Evolutionary conservation across 2,329 filamentous ascomycete species (phyloP).

Genomic region (Microsporum audouinii): DNA sequence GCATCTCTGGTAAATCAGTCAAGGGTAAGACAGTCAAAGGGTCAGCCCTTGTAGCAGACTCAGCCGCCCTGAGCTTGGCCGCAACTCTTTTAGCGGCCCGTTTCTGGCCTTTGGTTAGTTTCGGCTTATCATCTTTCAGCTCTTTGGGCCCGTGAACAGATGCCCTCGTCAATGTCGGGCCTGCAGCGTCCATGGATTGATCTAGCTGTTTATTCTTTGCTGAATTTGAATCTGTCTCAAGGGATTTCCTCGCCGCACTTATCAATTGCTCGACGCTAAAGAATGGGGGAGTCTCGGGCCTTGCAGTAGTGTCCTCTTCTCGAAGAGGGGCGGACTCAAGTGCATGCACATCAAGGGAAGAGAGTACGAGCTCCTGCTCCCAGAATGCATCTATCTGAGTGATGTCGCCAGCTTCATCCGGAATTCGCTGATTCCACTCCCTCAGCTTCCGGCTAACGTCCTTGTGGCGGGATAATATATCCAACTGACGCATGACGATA

Average conservation of each 20-base stretch:
- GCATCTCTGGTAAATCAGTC: background rate
- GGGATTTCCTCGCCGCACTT: background rate
- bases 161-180: background rate
- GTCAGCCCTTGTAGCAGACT: background rate
- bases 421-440: conserved; percentile 20
- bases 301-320: background rate
- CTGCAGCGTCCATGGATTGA: background rate
- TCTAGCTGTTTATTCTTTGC: background rate
- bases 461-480: conserved; percentile 38
- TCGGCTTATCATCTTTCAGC: background rate
- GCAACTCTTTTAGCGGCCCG: background rate
- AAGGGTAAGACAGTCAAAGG: background rate
- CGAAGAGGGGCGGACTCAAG: background rate
- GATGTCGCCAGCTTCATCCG: background rate
- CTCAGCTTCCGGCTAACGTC: conserved; percentile 37
- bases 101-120: background rate
- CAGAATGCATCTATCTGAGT: conserved; percentile 7
- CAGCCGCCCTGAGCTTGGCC: background rate
- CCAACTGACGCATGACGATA: conserved; percentile 43
- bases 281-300: background rate
- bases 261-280: background rate
- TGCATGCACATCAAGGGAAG: background rate
- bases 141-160: background rate
- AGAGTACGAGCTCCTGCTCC: conserved; percentile 7
- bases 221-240: background rate